Conservation (phyloP, 805 yeast species). For the Candida maesae region DNA sequence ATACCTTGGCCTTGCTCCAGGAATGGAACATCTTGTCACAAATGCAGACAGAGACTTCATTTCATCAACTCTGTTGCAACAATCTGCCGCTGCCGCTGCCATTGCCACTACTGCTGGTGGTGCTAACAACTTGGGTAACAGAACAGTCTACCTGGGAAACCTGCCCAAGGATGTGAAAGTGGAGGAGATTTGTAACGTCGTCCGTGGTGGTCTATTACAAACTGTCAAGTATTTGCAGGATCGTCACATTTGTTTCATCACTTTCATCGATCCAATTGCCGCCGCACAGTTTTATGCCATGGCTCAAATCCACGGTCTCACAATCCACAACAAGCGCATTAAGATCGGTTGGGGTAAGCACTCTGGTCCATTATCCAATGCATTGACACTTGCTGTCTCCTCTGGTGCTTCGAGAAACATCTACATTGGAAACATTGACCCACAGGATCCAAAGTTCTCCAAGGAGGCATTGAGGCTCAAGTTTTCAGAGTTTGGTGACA, state of each 20-base stretch:
- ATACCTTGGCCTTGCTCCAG: constrained; percentile 86
- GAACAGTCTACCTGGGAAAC: constrained; percentile 90
- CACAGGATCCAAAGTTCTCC: constrained; percentile 35
- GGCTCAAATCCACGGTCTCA: constrained; percentile 85
- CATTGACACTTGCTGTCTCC: constrained; percentile 83
- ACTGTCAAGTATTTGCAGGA: constrained; percentile 76
- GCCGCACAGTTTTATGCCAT: constrained; percentile 97
- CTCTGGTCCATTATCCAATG: constrained; percentile 85
- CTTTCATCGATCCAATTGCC: constrained; percentile 94
- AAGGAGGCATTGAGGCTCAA: constrained; percentile 63
- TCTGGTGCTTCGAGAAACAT: constrained; percentile 94
- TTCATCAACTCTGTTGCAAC: constrained; percentile 79
- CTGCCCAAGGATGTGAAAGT: constrained; percentile 83
- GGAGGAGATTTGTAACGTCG: constrained; percentile 94
- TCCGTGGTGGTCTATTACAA: constrained; percentile 91
- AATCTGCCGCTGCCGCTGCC: constrained; percentile 96
- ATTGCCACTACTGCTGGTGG: constrained; percentile 96
- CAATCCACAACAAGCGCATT: constrained; percentile 80
- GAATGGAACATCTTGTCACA: constrained; percentile 75
- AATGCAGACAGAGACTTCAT: constrained; percentile 56
- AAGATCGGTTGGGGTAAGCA: constrained; percentile 98
- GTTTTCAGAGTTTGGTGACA: constrained; percentile 83
- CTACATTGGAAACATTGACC: constrained; percentile 72
- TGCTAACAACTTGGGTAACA: constrained; percentile 83
- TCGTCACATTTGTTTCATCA: constrained; percentile 88